These are phyloP conservation scores for Arctostaphylos glauca DNA, from an alignment of 148 eudicot genomes.

Conservation along the genomic window DNA sequence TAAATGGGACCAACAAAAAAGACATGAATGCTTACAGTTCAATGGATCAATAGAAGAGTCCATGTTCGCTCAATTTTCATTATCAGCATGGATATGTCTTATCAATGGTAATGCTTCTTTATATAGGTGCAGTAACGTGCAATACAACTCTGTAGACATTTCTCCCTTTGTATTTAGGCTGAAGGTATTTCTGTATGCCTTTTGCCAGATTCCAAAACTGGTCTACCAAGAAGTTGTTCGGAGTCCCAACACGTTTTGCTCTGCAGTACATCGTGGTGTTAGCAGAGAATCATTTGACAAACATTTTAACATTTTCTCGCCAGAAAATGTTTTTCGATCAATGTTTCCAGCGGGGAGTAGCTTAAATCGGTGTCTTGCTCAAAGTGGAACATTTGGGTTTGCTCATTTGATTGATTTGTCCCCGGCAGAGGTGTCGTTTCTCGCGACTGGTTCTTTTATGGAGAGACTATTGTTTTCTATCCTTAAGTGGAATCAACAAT, in stretches of 20 bases:
- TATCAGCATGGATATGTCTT: background rate
- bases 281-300: constrained; percentile 59
- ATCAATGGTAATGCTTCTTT: background rate
- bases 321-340: constrained; percentile 55
- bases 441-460: constrained; percentile 68
- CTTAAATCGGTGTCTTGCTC: constrained; percentile 26
- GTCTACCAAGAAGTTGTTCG: constrained; percentile 60
- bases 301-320: constrained; percentile 72
- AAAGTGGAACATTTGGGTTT: constrained; percentile 75
- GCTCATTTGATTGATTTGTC: constrained; percentile 78
- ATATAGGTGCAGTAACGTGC: background rate
- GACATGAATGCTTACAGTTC: background rate
- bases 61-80: background rate
- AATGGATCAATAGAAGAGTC: background rate
- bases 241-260: constrained; percentile 35
- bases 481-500: constrained; percentile 47
- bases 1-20: background rate
- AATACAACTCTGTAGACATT: background rate
- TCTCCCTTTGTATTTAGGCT: background rate
- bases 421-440: constrained; percentile 67
- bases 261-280: constrained; percentile 42
- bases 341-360: constrained; percentile 36
- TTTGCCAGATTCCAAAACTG: constrained; percentile 75
- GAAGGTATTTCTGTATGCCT: constrained; percentile 14
- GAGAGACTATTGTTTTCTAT: constrained; percentile 79